Evolutionary conservation across 108 stramenopile genomes (phyloP), one percentile per base, ranked within the genome.

Genomic region (Cyclotella choctawhatcheeana): DNA sequence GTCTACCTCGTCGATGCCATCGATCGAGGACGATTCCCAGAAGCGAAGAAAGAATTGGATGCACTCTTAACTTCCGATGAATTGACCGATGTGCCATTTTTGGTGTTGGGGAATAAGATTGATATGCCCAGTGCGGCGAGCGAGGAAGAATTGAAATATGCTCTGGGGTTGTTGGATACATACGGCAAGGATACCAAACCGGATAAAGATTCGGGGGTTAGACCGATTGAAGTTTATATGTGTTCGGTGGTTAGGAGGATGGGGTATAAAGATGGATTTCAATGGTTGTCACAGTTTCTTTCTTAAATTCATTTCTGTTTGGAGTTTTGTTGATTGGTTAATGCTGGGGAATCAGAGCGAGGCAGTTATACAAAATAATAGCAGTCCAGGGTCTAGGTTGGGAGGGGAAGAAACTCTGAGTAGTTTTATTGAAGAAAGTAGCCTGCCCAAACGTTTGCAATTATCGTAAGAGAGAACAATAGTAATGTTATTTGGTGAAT

Each of bases 81-180:
- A 80, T 84, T 99, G 64, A 83, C 84, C 27, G 95, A 96, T 72
- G 97, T 98, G 33, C 99, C 99, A 16, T 98, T 98, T 74, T 88
- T 99, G 67, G 97, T 99, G 31, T 86, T 99, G 51, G 99, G 99
- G 66, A 99, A 99, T 84, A 99, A 99, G 80, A 99, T 99, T 73
- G 99, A 99, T 75, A 92, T 97, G 83, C 94, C 95, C 40, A 82
- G 75, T 61, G 98, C 99, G 43, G 97, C 94, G 1, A 79, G 79
- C 55, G 99, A 99, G 71, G 98, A 99, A 67, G 97, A 99, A 74
- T 87, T 99, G 34, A 95, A 98, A 68, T 97, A 95, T 77, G 92
- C 91, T 4, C 82, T 99, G 37, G 98, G 98, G 48, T 88, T 99
- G 65, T 75, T 96, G 65, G 97, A 99, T 53, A 99, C 99, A 8